phyloP scores from a whole-genome alignment of 129 eudicot genomes.

The Tagetes patula region DNA sequence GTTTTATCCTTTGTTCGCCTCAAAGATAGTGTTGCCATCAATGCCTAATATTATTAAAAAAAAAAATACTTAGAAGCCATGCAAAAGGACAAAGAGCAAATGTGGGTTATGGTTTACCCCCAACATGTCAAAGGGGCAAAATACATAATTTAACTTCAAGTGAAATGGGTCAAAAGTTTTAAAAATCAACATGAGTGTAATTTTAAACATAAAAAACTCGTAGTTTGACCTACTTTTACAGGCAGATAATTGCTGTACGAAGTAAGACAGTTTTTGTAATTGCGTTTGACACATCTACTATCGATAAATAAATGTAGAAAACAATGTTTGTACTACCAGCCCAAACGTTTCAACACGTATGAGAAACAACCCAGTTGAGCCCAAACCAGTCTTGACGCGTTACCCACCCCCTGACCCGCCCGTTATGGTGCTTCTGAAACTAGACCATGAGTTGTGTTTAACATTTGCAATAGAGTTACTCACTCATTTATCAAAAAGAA shows the following conservation, averaged over 20 bases:
- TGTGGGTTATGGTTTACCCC: background rate
- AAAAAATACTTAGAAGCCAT: background rate
- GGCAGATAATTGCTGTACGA: background rate
- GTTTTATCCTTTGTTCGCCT: constrained; percentile 77
- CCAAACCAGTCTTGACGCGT: background rate
- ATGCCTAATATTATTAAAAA: constrained; percentile 43
- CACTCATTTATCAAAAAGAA: background rate
- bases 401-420: background rate
- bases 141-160: background rate
- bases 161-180: background rate
- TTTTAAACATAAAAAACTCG: background rate
- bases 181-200: background rate
- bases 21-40: constrained; percentile 75
- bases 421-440: background rate
- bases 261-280: background rate
- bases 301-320: background rate
- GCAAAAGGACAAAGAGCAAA: background rate
- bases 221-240: background rate
- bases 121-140: background rate
- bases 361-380: background rate
- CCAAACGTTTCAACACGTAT: background rate
- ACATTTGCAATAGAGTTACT: background rate
- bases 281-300: background rate
- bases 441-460: constrained; percentile 12
- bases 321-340: background rate